Evolutionary conservation across 2,329 filamentous ascomycete genomes (phyloP), one percentile per base, ranked within the genome.

Genomic region (Fusarium globosum): DNA sequence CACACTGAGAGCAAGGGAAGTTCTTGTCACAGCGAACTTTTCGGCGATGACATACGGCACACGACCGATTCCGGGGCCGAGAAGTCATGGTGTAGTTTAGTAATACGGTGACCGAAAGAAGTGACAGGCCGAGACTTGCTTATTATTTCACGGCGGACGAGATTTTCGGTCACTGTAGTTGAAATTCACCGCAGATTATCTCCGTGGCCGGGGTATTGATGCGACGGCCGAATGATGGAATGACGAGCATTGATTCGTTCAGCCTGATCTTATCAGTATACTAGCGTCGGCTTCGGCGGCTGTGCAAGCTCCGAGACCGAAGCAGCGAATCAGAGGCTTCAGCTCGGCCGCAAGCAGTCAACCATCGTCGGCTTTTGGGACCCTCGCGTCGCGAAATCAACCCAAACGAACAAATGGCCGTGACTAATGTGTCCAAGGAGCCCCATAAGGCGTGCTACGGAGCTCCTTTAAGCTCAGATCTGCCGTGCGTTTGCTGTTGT

Each of bases 11-110:
- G 78, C 92, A 94, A 12, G 92, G 90, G 81, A 91, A 87, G 68
- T 87, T 85, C 82, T 93, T 94, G 82, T 94, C 91, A 83, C 92
- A 94, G 74, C 91, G 91, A 62, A 94, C 92, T 80, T 92, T 91
- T 63, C 90, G 83, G 56, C 84, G 83, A 16, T 83, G 80, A 61
- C 84, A 85, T 11, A 83, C 82, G 9, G 84, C 81, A 65, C 84
- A 85, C 52, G 81, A 83, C 23, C 81, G 66, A 33, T 21, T 35
- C 35, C 68, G 68, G 57, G 69, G 41, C 69, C 69, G 69, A 45
- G 69, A 65, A 33, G 69, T 26, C 69, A 69, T 72, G 23, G 26
- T 26, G 26, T 26, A 26, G 26, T 26, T 26, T 26, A 26, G 26
- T 26, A 26, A 26, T 26, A 26, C 26, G 26, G 26, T 26, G 26